These are phyloP conservation scores for Fusarium guadeloupense DNA, from an alignment of 2,329 filamentous ascomycete species.

Conservation along the genomic window DNA sequence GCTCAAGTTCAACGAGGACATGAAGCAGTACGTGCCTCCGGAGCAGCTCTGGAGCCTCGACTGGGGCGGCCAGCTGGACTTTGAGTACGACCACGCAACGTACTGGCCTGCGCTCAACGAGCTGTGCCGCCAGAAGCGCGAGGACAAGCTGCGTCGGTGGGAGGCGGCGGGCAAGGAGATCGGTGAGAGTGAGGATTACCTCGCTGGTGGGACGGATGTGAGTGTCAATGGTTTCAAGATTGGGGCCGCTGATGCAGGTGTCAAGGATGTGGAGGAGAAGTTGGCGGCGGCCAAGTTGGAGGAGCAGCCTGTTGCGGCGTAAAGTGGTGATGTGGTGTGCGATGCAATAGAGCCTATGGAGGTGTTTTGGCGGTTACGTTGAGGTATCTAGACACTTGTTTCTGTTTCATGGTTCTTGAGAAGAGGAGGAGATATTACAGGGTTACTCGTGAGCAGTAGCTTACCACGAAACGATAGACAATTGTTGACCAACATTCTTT, in stretches of 20 bases:
- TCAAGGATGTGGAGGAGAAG: conserved; percentile 43
- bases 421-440: neutral
- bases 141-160: conserved; percentile 76
- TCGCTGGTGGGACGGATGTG: conserved; percentile 68
- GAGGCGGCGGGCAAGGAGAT: conserved; percentile 79
- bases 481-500: neutral
- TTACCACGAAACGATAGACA: neutral
- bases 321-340: neutral
- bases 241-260: conserved; percentile 25
- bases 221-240: conserved; percentile 49
- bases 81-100: conserved; percentile 85
- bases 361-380: neutral
- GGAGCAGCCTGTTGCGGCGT: conserved; percentile 38
- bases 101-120: conserved; percentile 91
- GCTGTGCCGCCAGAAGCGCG: conserved; percentile 72
- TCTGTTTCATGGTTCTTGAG: neutral
- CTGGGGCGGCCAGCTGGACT: conserved; percentile 79
- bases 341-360: neutral
- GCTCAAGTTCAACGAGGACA: conserved; percentile 96
- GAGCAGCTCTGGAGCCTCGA: conserved; percentile 84
- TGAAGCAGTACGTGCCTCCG: conserved; percentile 80
- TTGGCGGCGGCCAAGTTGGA: conserved; percentile 42
- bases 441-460: neutral
- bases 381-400: neutral
- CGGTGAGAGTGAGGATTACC: conserved; percentile 87